Conservation (phyloP, 1,139 yeast species). For the Candida buenavistaensis region DNA sequence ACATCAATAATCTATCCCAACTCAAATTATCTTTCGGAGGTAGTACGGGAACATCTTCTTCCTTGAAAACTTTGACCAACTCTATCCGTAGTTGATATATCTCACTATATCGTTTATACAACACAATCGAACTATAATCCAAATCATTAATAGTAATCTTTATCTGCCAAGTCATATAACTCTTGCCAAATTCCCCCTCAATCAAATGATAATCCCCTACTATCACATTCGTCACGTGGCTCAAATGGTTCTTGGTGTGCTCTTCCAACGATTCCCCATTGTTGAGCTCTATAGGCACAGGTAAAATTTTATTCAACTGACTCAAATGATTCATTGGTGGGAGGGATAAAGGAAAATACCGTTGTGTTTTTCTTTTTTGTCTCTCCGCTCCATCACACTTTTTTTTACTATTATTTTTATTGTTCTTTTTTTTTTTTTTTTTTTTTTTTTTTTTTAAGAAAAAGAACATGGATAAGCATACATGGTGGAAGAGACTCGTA, state of each 20-base stretch:
- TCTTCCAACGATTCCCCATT: slow-evolving; percentile 21
- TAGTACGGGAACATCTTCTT: slow-evolving; percentile 52
- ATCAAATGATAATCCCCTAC: slow-evolving; percentile 42
- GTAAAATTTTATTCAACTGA: slow-evolving; percentile 34
- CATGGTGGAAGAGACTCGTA: slow-evolving; percentile 44
- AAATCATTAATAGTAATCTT: slow-evolving; percentile 44
- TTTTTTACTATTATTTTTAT: neutral
- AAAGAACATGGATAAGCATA: slow-evolving; percentile 36
- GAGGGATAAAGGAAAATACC: no score
- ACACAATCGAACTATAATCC: slow-evolving; percentile 46
- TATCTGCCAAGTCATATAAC: slow-evolving; percentile 51
- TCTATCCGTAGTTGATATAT: slow-evolving; percentile 49
- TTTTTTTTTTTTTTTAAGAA: slow-evolving; percentile 25
- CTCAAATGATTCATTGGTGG: no score
- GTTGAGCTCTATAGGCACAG: slow-evolving; percentile 37
- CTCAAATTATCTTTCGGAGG: slow-evolving; percentile 64
- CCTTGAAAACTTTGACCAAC: slow-evolving; percentile 22
- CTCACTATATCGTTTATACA: slow-evolving; percentile 67
- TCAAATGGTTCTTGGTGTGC: slow-evolving; percentile 13
- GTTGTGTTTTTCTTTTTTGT: neutral
- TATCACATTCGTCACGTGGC: slow-evolving; percentile 38
- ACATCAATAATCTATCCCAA: slow-evolving; percentile 48
- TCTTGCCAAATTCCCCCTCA: slow-evolving; percentile 37
- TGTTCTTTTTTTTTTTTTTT: neutral
- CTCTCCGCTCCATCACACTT: neutral